A percentile compares a stretch with the other conserved stretches of the same genome.
phyloP scores from a whole-genome alignment of 1,139 yeast species.

The Scheffersomyces illinoinensis region DNA sequence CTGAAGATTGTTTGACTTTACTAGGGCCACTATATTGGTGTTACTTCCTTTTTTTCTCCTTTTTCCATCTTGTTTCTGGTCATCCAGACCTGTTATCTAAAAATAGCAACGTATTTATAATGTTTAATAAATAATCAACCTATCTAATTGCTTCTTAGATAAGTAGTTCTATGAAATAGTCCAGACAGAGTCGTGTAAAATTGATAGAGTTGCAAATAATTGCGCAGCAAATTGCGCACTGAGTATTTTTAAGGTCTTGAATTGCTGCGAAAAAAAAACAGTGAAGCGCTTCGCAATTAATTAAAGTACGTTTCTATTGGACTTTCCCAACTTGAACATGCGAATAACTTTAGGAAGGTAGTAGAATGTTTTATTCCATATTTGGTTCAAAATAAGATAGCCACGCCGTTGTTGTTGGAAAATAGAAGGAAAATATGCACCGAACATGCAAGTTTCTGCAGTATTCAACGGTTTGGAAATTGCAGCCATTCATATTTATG shows the following conservation, averaged over 20 bases:
- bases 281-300: background rate
- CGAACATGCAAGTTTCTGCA: background rate
- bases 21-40: background rate
- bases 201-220: background rate
- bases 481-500: background rate
- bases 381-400: background rate
- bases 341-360: background rate
- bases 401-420: background rate
- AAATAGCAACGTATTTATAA: background rate
- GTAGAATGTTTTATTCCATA: background rate
- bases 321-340: background rate
- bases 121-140: background rate
- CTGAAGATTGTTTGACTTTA: background rate
- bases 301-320: background rate
- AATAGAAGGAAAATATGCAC: background rate
- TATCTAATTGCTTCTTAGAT: background rate
- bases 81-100: background rate
- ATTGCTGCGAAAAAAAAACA: background rate
- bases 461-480: background rate
- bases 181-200: background rate
- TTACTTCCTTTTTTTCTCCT: background rate
- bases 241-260: background rate
- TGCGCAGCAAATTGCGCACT: background rate
- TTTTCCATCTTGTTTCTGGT: background rate
- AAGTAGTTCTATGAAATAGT: background rate